Evolutionary conservation across 179 eudicot genomes (phyloP).

Genomic region (Patellifolia procumbens): DNA sequence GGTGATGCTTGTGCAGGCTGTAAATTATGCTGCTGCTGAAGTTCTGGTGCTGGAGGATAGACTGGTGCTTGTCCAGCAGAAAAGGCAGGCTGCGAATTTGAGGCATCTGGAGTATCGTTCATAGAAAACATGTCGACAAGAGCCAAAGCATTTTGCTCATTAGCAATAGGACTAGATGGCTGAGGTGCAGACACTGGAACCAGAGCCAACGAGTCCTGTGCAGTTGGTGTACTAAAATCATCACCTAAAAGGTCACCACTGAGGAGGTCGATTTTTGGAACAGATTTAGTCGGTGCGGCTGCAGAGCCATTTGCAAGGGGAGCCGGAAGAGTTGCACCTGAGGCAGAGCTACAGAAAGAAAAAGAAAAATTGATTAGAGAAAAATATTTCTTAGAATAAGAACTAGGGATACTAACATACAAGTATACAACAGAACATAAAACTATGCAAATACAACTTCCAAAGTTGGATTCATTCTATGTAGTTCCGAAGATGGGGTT

Average conservation of each 20-base stretch:
- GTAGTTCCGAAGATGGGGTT: too few species aligned
- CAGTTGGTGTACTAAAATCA: constrained; percentile 52
- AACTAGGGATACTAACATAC: too few species aligned
- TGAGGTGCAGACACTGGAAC: constrained; percentile 72
- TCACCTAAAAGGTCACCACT: constrained; percentile 81
- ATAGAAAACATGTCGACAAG: constrained; percentile 73
- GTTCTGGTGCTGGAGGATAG: constrained; percentile 50
- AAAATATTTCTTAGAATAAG: too few species aligned
- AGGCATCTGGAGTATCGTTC: constrained; percentile 28
- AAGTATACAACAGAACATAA: too few species aligned
- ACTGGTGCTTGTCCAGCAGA: constrained; percentile 51
- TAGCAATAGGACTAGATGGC: constrained; percentile 58
- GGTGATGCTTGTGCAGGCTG: constrained; percentile 49
- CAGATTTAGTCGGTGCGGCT: constrained; percentile 42
- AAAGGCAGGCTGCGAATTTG: constrained; percentile 42
- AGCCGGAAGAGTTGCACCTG: constrained; percentile 48
- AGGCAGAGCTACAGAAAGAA: constrained; percentile 54
- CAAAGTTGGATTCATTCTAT: too few species aligned
- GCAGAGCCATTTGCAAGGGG: constrained; percentile 52
- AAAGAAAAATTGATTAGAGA: not conserved
- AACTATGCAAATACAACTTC: too few species aligned
- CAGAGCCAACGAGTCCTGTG: constrained; percentile 67
- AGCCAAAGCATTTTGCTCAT: constrained; percentile 77
- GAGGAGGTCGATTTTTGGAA: constrained; percentile 63
- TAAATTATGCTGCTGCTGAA: constrained; percentile 63